Evolutionary conservation across 1,139 yeast genomes (phyloP).

Genomic region (Magnusiomyces magnusii): DNA sequence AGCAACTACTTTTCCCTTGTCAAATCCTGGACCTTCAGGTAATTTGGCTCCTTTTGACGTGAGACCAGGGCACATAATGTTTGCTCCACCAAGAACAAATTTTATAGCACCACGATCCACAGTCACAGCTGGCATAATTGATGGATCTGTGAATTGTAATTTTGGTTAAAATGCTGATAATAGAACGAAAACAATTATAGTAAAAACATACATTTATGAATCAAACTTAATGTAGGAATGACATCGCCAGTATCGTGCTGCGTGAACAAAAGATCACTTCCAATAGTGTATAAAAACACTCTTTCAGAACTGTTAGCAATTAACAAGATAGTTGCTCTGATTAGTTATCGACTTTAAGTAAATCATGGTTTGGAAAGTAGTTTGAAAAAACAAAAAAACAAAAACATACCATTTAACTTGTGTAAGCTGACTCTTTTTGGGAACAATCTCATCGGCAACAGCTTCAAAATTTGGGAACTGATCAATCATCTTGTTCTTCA

Average conservation of each 20-base stretch:
- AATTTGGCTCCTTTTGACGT: constrained; percentile 84
- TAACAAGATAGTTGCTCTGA: neutral
- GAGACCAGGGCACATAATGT: constrained; percentile 96
- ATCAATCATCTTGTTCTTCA: constrained; percentile 61
- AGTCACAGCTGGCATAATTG: constrained; percentile 71
- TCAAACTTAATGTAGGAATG: constrained; percentile 66
- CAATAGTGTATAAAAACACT: constrained; percentile 68
- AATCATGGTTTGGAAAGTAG: neutral
- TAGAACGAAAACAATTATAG: neutral
- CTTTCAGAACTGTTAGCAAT: constrained; percentile 56
- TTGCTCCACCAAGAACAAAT: constrained; percentile 89
- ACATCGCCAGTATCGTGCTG: constrained; percentile 76
- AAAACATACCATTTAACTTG: constrained; percentile 54
- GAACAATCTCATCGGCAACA: constrained; percentile 72
- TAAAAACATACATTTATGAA: constrained; percentile 45
- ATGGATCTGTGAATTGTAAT: constrained; percentile 38
- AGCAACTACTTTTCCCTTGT: constrained; percentile 63
- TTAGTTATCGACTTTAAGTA: neutral
- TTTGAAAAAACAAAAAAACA: constrained; percentile 9
- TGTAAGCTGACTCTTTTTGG: constrained; percentile 83
- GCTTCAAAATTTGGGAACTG: constrained; percentile 69
- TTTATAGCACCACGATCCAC: constrained; percentile 97
- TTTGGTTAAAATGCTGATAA: neutral
- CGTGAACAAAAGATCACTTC: constrained; percentile 65
- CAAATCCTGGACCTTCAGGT: constrained; percentile 57